Evolutionary conservation across 2,329 filamentous ascomycete genomes (phyloP).

Genomic region (Sarocladium brachiariae): DNA sequence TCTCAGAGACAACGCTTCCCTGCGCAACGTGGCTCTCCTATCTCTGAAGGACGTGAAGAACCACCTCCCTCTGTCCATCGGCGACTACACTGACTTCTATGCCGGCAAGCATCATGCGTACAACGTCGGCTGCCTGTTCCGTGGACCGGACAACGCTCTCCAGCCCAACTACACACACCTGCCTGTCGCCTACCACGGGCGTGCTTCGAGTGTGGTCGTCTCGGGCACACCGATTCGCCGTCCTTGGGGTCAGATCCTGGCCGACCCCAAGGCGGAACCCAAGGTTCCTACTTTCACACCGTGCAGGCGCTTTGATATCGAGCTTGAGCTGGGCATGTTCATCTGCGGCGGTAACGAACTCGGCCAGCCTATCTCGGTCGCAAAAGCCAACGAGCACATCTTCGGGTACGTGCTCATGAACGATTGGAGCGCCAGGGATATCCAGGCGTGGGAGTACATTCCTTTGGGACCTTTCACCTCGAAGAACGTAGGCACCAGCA

Average conservation of each 20-base stretch:
- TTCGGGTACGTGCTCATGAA: conserved; percentile 45
- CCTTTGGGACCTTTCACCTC: conserved; percentile 51
- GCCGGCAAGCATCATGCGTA: conserved; percentile 73
- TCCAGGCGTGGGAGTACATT: conserved; percentile 49
- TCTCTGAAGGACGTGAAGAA: conserved; percentile 44
- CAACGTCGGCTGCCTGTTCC: conserved; percentile 62
- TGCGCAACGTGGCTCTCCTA: conserved; percentile 23
- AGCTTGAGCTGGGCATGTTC: conserved; percentile 73
- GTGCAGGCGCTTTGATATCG: conserved; percentile 61
- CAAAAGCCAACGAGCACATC: conserved; percentile 52
- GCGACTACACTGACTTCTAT: conserved; percentile 83
- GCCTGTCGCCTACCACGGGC: conserved; percentile 75
- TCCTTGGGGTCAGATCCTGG: conserved; percentile 66
- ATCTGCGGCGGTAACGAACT: conserved; percentile 59
- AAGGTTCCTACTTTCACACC: conserved; percentile 52
- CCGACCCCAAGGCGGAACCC: conserved; percentile 39
- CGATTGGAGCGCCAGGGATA: conserved; percentile 52
- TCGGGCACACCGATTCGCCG: conserved; percentile 67
- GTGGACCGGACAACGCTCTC: conserved; percentile 65
- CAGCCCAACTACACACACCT: conserved; percentile 78
- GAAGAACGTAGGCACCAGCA: conserved; percentile 49
- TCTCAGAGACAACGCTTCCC: conserved; percentile 28
- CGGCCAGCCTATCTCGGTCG: conserved; percentile 59
- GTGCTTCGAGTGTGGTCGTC: conserved; percentile 67
- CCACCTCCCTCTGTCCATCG: conserved; percentile 69